Percentiles rank a stretch among this genome's conserved stretches.
These are phyloP conservation scores for Arthrobotrys sinensis DNA, from an alignment of 2,329 filamentous ascomycete genomes.

Conservation along the genomic window DNA sequence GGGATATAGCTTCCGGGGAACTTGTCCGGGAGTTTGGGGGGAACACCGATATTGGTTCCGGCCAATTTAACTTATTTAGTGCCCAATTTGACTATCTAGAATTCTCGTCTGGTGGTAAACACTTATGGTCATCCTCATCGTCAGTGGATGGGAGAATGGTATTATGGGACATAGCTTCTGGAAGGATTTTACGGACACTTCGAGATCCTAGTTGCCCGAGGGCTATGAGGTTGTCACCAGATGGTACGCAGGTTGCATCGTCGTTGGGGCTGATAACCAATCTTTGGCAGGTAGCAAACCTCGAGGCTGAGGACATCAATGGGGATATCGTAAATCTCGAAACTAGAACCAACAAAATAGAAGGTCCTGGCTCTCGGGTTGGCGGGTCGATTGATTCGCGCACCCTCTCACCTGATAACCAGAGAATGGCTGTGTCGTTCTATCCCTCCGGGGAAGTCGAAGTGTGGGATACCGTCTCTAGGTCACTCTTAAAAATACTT, in stretches of 20 bases:
- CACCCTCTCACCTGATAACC: too few relatives aligned
- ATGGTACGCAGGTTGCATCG: background rate
- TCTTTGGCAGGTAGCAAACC: too few relatives aligned
- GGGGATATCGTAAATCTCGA: background rate
- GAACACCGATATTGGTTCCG: too few relatives aligned
- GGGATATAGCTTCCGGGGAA: constrained; percentile 5
- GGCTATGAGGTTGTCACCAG: background rate
- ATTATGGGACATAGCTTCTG: constrained; percentile 9
- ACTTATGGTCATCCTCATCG: background rate
- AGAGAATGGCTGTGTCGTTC: too few relatives aligned
- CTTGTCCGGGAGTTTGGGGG: background rate
- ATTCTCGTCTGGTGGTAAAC: constrained; percentile 37
- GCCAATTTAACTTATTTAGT: too few relatives aligned
- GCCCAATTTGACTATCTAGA: too few relatives aligned
- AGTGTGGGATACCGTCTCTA: background rate
- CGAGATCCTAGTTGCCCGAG: background rate
- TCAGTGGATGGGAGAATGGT: background rate
- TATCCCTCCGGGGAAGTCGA: background rate
- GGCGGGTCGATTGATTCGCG: too few relatives aligned
- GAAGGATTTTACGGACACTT: background rate
- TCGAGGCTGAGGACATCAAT: too few relatives aligned
- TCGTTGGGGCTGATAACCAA: background rate
- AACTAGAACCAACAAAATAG: too few relatives aligned
- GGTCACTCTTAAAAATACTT: background rate
- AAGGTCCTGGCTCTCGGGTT: too few relatives aligned